These are phyloP conservation scores for Geotrichum phurueaensis DNA, from an alignment of 1,139 yeast genomes.

Conservation along the genomic window DNA sequence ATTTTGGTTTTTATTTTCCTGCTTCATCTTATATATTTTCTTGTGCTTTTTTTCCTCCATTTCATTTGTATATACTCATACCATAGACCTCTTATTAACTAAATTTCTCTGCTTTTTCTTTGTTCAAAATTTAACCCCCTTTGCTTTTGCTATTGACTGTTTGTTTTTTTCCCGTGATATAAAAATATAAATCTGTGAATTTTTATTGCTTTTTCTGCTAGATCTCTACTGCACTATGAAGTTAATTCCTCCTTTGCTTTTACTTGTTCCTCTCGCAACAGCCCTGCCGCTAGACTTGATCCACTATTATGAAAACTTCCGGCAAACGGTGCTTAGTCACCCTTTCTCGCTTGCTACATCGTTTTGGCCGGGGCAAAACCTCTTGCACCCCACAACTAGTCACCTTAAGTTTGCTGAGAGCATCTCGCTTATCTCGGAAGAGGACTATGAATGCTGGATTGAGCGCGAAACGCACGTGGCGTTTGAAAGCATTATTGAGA, in stretches of 20 bases:
- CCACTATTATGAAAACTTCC: not conserved
- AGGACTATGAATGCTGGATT: constrained; percentile 56
- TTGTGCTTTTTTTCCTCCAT: not conserved
- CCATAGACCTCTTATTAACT: not conserved
- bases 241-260: not conserved
- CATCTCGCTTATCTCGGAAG: constrained; percentile 24
- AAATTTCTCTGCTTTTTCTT: not conserved
- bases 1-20: too few species aligned
- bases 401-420: constrained; percentile 6
- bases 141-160: not conserved
- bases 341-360: not conserved
- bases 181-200: not conserved
- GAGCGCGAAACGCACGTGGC: constrained; percentile 45
- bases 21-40: not conserved
- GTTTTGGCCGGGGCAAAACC: not conserved
- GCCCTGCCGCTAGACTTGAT: not conserved
- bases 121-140: not conserved
- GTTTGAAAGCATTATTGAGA: constrained; percentile 50
- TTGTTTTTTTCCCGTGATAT: not conserved
- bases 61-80: not conserved
- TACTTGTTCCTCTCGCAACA: not conserved
- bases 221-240: not conserved
- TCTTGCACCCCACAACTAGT: not conserved
- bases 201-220: not conserved
- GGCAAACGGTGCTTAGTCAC: not conserved